These are phyloP conservation scores for Vararia minispora DNA, from an alignment of 768 basidiomycete genomes.

Conservation along the genomic window DNA sequence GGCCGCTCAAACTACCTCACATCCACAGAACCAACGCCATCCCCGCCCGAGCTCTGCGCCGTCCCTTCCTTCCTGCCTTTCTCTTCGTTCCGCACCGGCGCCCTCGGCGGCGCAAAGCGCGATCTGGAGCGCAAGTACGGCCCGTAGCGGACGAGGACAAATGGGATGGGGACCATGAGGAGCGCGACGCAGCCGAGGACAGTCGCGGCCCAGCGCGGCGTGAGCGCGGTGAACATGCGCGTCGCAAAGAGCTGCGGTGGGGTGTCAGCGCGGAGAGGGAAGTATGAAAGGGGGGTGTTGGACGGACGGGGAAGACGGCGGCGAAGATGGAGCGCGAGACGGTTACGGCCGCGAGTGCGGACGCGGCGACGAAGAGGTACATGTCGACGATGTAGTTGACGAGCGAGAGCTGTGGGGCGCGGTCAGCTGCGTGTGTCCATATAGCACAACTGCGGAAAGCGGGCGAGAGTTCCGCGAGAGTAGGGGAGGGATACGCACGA, in stretches of 20 bases:
- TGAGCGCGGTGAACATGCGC: constrained; percentile 42
- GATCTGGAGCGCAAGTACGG: constrained; percentile 11
- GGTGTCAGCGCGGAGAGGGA: constrained; percentile 2
- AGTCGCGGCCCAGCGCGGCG: constrained; percentile 49
- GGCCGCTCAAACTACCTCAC: too few species aligned
- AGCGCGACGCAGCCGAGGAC: constrained; percentile 44
- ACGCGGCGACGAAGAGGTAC: constrained; percentile 46
- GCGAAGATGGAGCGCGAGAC: constrained; percentile 32
- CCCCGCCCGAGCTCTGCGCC: too few species aligned
- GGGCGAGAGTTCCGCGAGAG: neutral
- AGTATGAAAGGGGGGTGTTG: neutral
- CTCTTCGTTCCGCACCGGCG: too few species aligned
- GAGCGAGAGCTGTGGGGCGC: constrained; percentile 38
- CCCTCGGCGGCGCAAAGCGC: constrained; percentile 5
- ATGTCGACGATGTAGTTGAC: constrained; percentile 58
- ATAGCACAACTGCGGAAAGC: neutral
- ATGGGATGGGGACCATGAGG: constrained; percentile 35
- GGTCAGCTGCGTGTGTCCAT: too few species aligned
- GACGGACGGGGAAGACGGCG: constrained; percentile 20
- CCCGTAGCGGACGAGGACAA: constrained; percentile 14
- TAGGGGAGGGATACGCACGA: constrained; percentile 27
- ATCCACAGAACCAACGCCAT: too few species aligned
- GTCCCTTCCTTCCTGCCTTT: too few species aligned
- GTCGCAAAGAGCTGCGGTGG: constrained; percentile 29
- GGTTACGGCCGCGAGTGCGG: constrained; percentile 45